Evolutionary conservation across 805 yeast genomes (phyloP), one percentile per base, ranked within the genome.

Genomic region (Metschnikowia proteae): DNA sequence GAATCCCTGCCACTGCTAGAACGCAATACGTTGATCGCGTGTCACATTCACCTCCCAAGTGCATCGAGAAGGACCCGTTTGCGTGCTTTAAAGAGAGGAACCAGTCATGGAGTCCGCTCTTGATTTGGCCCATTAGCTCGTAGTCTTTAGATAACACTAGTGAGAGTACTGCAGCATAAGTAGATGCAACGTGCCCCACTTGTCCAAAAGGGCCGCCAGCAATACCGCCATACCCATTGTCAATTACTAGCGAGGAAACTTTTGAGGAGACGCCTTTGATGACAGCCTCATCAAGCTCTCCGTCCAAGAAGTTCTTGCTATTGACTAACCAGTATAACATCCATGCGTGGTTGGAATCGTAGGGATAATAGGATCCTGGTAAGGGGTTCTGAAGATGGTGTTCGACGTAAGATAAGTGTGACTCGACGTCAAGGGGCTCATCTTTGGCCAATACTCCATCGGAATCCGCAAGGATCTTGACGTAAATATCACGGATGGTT

Each of bases 281-380:
- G 6, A 46, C 13, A 1, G 32, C 38, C 3, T 25, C 41, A 47
- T 48, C 49, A 10, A 49, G 42, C 11, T 43, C 38, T 2, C 55
- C 55, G 10, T 50, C 44, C 32, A 69, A 47, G 25, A 68, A 31
- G 8, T 39, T 35, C 28, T 58, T 55, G 4, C 68, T 73, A 61
- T 88, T 89, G 39, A 79, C 61, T 5, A 84, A 67, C 99, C 99
- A 94, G 62, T 86, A 92, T 1, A 87, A 50, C 60, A 92, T 68
- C 98, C 98, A 94, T 0, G 96, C 83, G 51, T 85, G 90, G n/a
- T 94, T 86, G 0, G 97, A 94, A 65, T 92, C 97, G 41, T 88
- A 71, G 0, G 76, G 76, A 3, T 65, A 61, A 62, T 77, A 84
- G 6, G 64, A 68, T 2, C 67, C 53, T 0, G 90, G 86, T 27